Evolutionary conservation across 2,329 filamentous ascomycete species (phyloP).

Genomic region (Neopestalotiopsis rosae): DNA sequence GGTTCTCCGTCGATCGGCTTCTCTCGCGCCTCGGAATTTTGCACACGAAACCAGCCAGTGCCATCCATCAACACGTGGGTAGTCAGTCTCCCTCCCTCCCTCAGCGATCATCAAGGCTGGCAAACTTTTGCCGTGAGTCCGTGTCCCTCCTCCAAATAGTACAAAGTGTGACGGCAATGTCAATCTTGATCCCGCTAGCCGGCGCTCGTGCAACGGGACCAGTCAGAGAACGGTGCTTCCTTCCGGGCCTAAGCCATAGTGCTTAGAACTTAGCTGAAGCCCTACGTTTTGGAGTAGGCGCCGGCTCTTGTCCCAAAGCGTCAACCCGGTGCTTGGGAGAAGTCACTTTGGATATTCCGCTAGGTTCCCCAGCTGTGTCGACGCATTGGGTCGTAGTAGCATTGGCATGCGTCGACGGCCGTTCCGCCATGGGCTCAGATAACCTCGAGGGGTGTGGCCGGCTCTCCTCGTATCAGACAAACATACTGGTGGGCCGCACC

Average conservation of each 20-base stretch:
- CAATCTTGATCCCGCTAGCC: neutral
- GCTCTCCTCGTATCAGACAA: constrained; percentile 12
- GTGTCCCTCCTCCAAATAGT: neutral
- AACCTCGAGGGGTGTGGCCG: constrained; percentile 5
- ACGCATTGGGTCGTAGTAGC: neutral
- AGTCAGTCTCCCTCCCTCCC: no score
- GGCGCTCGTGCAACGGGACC: neutral
- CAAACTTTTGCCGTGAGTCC: neutral
- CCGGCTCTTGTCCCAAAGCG: constrained; percentile 1
- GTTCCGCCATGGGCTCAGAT: constrained; percentile 5
- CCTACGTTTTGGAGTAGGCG: constrained; percentile 2
- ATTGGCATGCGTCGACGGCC: neutral
- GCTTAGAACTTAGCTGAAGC: neutral
- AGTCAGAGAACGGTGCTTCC: constrained; percentile 2
- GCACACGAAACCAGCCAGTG: neutral
- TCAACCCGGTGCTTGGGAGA: neutral
- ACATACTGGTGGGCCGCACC: constrained; percentile 12
- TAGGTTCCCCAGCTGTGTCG: neutral
- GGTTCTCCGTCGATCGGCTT: neutral
- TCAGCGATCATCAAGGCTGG: neutral
- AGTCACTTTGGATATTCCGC: neutral
- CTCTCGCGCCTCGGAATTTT: neutral
- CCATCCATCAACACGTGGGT: neutral
- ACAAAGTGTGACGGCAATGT: neutral
- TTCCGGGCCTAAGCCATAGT: neutral